Base-by-base conservation (phyloP, 208 protist species). In the Leishmania guyanensis region DNA sequence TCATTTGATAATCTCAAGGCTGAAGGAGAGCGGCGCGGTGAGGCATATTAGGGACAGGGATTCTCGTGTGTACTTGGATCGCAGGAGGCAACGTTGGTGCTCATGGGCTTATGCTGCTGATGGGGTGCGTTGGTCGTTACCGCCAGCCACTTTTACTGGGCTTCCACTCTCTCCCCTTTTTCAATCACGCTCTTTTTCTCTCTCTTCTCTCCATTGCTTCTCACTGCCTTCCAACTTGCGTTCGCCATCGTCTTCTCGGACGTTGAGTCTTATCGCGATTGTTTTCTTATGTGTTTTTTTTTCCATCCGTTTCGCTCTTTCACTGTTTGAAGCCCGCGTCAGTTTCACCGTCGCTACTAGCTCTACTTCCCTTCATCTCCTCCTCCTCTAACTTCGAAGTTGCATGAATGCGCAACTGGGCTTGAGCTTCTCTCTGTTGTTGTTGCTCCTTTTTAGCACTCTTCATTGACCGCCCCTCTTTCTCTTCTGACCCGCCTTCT, bases 171-270 rank as follows among this genome's bases (percentile, higher is more conserved):
- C 29, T 0, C 1, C 12, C 53, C 16, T 26, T 17, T 64, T 62
- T 46, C 43, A 48, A 77, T 66, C 54, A 43, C 53, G 29, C 36
- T 79, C 54, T 78, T 73, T 78, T 84, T 81, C n/a, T 39, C 29
- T 26, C 68, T 72, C 68, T 51, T 9, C 39, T 48, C 46, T 43
- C 4, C 58, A 64, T 64, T 64, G 22, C 22, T 0, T 46, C 68
- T 51, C 68, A 51, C 39, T 33, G 43, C 39, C 5, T 53, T 17
- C 50, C 39, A 22, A 72, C 22, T n/a, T 17, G 17, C 68, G 16
- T 72, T 17, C 68, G 3, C 22, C 33, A 6, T 50, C 68, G 17
- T 12, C 46, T 72, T 72, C 46, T 50, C 68, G 4, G 6, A 17
- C 43, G 17, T 51, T 72, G 14, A 46, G 36, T 51, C 9, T 68